Base-by-base conservation (phyloP, 345 rosid species). In the Eucalyptus marginata region DNA sequence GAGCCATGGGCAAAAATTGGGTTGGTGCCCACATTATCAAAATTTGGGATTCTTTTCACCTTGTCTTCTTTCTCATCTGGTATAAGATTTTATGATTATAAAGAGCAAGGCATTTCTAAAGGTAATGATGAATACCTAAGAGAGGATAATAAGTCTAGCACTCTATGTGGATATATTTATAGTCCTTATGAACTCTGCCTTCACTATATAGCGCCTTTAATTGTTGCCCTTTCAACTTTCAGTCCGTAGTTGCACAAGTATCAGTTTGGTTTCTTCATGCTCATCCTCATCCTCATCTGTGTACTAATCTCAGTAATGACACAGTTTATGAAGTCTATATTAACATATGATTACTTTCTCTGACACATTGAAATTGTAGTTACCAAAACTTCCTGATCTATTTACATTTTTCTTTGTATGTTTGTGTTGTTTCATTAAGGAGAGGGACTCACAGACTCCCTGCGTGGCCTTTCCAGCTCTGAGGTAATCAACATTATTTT, bases 381-480 rank as follows among this genome's bases (percentile, higher is more conserved):
- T 76, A 20, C 84, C 47, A 76, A 76, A 76, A 76, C 29, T 86
- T 59, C 15, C 20, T 18, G 22, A 50, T 64, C 62, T 49, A 68
- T 59, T 86, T 31, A 81, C 27, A 20, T 56, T 59, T 29, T 14
- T 27, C 87, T 86, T 13, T 71, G 51, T 88, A 68, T 81, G 49
- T 46, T 91, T 56, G 83, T 51, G 43, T 76, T 33, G 81, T 90
- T 87, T 90, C 49, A 66, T 89, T 88, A 93, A 96, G 99, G 98
- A 90, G 98, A 97, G 90, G 99, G 99, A 88, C 97, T 97, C 79
- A 95, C 96, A 7, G 98, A 96, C 91, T 95, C 97, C 7, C 87
- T 97, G 91, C 94, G 49, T 87, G 98, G 94, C 76, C 91, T 97
- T 88, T 95, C 99, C 83, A 96, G 96, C 92, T 90, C 96, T 84